Evolutionary conservation across 495 filamentous ascomycete species (phyloP).

Genomic region (Penicillium lagena): DNA sequence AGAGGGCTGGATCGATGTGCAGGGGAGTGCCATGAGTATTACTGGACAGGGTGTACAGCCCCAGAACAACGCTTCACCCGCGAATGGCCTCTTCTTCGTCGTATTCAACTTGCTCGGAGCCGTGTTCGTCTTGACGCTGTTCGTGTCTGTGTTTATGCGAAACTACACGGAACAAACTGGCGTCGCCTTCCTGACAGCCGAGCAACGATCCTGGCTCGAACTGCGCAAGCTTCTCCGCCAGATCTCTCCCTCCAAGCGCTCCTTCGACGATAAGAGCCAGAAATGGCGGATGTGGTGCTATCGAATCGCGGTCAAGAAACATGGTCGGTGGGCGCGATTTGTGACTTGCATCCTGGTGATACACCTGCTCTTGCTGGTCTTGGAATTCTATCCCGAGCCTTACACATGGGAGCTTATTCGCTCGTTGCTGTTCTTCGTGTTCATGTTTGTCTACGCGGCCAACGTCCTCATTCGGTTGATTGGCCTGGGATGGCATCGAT

Average conservation of each 20-base stretch:
- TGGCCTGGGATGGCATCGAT: constrained; percentile 88
- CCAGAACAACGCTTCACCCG: constrained; percentile 57
- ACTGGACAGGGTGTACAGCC: constrained; percentile 72
- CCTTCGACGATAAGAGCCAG: constrained; percentile 63
- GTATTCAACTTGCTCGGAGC: constrained; percentile 94
- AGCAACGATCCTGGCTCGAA: constrained; percentile 96
- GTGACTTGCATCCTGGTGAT: constrained; percentile 73
- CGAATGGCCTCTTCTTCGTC: constrained; percentile 90
- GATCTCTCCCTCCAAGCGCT: constrained; percentile 85
- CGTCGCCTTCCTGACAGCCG: constrained; percentile 91
- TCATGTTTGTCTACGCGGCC: constrained; percentile 77
- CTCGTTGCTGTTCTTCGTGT: constrained; percentile 62
- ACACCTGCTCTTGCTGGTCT: constrained; percentile 74
- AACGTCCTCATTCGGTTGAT: constrained; percentile 82
- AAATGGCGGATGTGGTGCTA: constrained; percentile 92
- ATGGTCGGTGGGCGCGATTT: constrained; percentile 81
- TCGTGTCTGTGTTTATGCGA: constrained; percentile 99
- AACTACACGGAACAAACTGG: constrained; percentile 99
- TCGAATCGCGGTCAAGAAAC: constrained; percentile 86
- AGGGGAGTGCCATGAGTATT: constrained; percentile 75
- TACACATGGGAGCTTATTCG: constrained; percentile 49
- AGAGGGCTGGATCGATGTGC: constrained; percentile 94
- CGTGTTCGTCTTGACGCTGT: constrained; percentile 95
- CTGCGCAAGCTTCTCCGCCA: constrained; percentile 88
- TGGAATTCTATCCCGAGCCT: constrained; percentile 78